Percentiles rank a stretch among this genome's conserved stretches.
phyloP scores from a whole-genome alignment of 2,329 filamentous ascomycete genomes.

The Rhexocercosporidium sp. region DNA sequence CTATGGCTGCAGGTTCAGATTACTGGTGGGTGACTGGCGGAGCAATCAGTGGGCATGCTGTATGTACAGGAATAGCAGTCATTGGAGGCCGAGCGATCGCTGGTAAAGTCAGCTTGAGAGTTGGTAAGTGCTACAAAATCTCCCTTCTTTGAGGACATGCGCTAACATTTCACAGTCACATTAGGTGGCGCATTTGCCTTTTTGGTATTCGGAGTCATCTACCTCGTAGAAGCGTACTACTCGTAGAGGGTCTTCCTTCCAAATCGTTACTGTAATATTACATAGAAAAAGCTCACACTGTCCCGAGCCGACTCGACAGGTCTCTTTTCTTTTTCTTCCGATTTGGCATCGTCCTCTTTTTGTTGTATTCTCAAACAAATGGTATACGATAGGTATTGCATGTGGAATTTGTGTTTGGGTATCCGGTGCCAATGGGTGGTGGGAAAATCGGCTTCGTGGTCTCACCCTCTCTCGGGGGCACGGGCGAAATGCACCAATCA shows the following conservation, averaged over 20 bases:
- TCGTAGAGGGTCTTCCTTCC: slow-evolving; percentile 25
- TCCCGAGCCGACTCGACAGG: slow-evolving; percentile 3
- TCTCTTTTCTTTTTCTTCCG: not conserved
- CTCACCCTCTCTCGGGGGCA: too few relatives aligned
- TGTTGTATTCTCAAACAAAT: slow-evolving; percentile 2
- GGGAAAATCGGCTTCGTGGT: too few relatives aligned
- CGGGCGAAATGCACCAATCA: too few relatives aligned
- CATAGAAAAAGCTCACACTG: slow-evolving; percentile 19
- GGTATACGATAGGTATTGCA: slow-evolving; percentile 4
- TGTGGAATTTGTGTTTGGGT: slow-evolving; percentile 5
- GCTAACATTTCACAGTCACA: slow-evolving; percentile 68
- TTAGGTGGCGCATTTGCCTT: slow-evolving; percentile 91
- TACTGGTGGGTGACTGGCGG: slow-evolving; percentile 99
- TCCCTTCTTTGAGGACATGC: slow-evolving; percentile 19
- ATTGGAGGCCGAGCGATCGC: slow-evolving; percentile 92
- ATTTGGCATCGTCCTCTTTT: not conserved
- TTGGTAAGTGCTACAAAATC: slow-evolving; percentile 70
- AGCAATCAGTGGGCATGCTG: slow-evolving; percentile 82
- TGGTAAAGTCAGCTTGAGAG: slow-evolving; percentile 90
- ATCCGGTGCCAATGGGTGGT: not conserved
- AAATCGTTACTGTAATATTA: slow-evolving; percentile 24
- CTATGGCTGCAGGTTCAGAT: slow-evolving; percentile 97
- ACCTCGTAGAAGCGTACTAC: slow-evolving; percentile 79
- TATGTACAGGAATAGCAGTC: slow-evolving; percentile 91
- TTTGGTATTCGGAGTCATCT: slow-evolving; percentile 89